phyloP scores from a whole-genome alignment of 116 monocot genomes.

The Phalaenopsis hybrid region DNA sequence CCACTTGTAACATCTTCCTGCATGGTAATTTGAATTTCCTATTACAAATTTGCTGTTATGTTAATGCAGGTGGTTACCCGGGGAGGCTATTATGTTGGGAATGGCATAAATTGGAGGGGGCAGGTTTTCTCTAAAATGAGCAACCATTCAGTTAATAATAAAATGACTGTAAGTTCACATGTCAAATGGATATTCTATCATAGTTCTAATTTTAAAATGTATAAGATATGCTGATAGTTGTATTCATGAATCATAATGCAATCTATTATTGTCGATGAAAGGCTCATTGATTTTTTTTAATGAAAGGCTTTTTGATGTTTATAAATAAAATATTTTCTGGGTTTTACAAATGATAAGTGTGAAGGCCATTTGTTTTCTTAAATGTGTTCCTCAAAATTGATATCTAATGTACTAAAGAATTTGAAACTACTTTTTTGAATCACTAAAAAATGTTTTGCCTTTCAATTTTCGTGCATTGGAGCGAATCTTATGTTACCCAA shows the following conservation, averaged over 20 bases:
- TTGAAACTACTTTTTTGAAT: not conserved
- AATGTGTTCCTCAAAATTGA: not conserved
- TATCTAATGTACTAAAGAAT: not conserved
- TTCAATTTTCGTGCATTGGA: not conserved
- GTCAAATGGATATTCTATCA: not conserved
- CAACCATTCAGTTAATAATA: constrained; percentile 84
- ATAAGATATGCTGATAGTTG: not conserved
- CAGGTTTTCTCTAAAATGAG: constrained; percentile 99
- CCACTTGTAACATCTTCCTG: not conserved
- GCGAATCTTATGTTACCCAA: not conserved
- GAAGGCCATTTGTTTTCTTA: not conserved
- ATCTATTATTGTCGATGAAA: not conserved
- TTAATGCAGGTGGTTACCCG: constrained; percentile 77
- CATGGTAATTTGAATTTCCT: constrained; percentile 5
- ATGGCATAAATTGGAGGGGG: constrained; percentile 98
- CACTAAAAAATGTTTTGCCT: not conserved
- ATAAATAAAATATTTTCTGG: not conserved
- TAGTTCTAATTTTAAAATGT: not conserved
- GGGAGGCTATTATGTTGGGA: constrained; percentile 94
- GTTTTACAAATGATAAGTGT: not conserved
- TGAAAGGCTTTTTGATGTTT: too few species aligned
- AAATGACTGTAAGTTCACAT: constrained; percentile 69
- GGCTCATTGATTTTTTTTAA: not conserved
- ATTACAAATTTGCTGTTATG: not conserved
- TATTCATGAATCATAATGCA: not conserved